Percentiles rank a stretch among this genome's conserved stretches.
Conservation (phyloP, 257 asterid species). For the Petunia axillaris region DNA sequence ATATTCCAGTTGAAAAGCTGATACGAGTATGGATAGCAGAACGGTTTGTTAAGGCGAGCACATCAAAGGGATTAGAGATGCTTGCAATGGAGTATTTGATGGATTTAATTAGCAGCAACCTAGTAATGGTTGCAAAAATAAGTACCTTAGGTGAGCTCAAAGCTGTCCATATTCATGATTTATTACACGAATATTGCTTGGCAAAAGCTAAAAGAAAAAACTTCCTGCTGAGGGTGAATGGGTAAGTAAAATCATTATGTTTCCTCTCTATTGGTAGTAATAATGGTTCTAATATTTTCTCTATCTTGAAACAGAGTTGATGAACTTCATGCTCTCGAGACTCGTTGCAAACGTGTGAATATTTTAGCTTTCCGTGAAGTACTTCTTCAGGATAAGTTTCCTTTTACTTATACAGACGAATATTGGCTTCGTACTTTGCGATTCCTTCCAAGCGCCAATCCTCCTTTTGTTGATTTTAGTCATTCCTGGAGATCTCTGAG, state of each 20-base stretch:
- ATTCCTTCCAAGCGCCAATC: too few relatives aligned
- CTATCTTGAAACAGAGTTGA: not conserved
- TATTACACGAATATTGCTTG: not conserved
- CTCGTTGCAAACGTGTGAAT: too few relatives aligned
- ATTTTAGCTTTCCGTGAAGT: too few relatives aligned
- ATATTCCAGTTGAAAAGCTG: slow-evolving; percentile 8
- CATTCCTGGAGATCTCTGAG: too few relatives aligned
- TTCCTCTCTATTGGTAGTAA: too few relatives aligned
- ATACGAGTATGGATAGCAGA: slow-evolving; percentile 16
- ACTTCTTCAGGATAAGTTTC: too few relatives aligned
- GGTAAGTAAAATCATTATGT: not conserved
- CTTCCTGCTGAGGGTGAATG: not conserved
- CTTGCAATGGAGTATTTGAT: not conserved
- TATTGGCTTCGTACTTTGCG: not conserved
- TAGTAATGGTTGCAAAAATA: not conserved
- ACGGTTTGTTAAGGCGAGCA: not conserved
- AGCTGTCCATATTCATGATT: not conserved
- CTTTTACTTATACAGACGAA: too few relatives aligned
- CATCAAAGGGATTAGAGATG: slow-evolving; percentile 2
- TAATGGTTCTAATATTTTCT: not conserved
- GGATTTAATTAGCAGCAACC: not conserved
- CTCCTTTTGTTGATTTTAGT: too few relatives aligned
- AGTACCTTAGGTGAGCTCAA: not conserved
- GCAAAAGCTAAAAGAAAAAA: not conserved
- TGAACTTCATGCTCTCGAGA: too few relatives aligned